Conservation (phyloP, 2,329 filamentous ascomycete genomes). For the Calycina marina region DNA sequence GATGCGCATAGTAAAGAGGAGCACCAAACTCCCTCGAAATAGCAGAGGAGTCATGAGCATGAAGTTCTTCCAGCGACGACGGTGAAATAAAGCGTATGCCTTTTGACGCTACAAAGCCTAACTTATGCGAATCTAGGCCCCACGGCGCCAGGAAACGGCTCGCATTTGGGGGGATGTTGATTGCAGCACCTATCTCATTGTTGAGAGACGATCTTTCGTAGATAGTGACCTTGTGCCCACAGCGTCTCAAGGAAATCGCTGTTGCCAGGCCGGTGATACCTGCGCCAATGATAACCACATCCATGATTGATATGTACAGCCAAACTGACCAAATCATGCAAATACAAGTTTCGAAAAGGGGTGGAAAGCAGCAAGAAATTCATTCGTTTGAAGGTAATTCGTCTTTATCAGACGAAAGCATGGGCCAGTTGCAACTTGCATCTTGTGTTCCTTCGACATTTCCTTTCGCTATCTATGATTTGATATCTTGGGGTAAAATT, state of each 20-base stretch:
- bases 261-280: constrained; percentile 22
- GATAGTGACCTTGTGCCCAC: constrained; percentile 23
- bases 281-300: constrained; percentile 20
- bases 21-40: constrained; percentile 10
- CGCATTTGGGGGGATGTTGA: constrained; percentile 44
- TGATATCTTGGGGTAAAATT: too few relatives aligned
- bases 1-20: constrained; percentile 37
- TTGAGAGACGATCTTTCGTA: constrained; percentile 41
- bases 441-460: too few relatives aligned
- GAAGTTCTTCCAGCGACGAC: constrained; percentile 4
- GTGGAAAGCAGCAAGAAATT: too few relatives aligned
- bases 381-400: too few relatives aligned
- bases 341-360: too few relatives aligned
- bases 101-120: constrained; percentile 4
- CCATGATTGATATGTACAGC: too few relatives aligned
- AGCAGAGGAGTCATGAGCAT: constrained; percentile 3
- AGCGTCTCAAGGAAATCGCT: constrained; percentile 18
- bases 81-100: background rate
- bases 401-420: too few relatives aligned
- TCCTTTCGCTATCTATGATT: too few relatives aligned
- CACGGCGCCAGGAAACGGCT: constrained; percentile 37
- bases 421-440: too few relatives aligned
- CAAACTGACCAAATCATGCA: too few relatives aligned
- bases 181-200: constrained; percentile 41
- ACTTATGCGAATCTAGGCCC: constrained; percentile 26